These are phyloP conservation scores for Aureoboletus auriporus DNA, from an alignment of 768 basidiomycete genomes.

Conservation along the genomic window DNA sequence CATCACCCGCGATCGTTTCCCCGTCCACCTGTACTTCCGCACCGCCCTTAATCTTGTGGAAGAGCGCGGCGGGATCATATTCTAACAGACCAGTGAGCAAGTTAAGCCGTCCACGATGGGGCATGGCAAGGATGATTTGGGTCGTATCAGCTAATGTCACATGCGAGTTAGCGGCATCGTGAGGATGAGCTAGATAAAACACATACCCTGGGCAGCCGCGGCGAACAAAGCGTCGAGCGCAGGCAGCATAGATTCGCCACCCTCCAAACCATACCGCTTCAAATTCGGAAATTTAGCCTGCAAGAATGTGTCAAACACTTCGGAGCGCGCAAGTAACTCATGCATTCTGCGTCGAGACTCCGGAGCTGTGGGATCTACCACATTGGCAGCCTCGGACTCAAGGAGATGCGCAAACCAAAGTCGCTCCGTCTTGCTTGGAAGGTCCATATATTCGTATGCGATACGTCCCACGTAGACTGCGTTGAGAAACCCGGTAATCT, in stretches of 20 bases:
- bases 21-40: constrained; percentile 59
- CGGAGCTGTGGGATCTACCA: constrained; percentile 26
- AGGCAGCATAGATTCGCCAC: constrained; percentile 91
- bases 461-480: constrained; percentile 79
- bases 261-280: constrained; percentile 86
- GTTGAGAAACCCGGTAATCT: constrained; percentile 68
- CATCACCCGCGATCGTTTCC: constrained; percentile 72
- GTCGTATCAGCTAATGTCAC: constrained; percentile 50
- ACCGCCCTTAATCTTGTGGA: constrained; percentile 85
- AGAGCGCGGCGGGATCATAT: constrained; percentile 63
- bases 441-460: constrained; percentile 92
- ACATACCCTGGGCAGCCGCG: constrained; percentile 54
- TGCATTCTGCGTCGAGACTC: constrained; percentile 57
- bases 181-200: not conserved
- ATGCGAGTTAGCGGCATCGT: not conserved
- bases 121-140: constrained; percentile 80
- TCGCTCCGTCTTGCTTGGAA: constrained; percentile 78
- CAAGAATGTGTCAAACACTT: constrained; percentile 81
- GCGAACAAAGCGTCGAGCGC: constrained; percentile 77
- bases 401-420: constrained; percentile 87
- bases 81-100: constrained; percentile 75
- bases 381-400: constrained; percentile 46
- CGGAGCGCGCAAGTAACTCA: constrained; percentile 65
- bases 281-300: constrained; percentile 87
- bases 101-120: constrained; percentile 85